Base-by-base conservation (phyloP, 352 stramenopile genomes). In the Phytophthora ohioensis region DNA sequence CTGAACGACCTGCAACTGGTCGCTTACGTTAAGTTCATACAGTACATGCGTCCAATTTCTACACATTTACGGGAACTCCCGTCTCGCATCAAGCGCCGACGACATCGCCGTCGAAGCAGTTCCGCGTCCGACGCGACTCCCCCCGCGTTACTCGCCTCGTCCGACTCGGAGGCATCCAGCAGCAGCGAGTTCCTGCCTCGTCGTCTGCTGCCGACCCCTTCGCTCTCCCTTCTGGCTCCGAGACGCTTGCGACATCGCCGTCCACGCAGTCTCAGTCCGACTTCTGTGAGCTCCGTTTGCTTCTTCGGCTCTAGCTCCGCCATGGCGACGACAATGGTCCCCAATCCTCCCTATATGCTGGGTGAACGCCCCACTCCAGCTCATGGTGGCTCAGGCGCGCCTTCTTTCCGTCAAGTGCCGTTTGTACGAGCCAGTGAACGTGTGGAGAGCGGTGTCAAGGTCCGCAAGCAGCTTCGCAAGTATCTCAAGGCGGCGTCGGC, bases 391-490 rank as follows among this genome's bases (percentile, higher is more conserved):
- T 84, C 79, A 5, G 78, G 82, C n/a, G 69, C 77, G 1, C 72
- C 84, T 4, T 82, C 84, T 30, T 93, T 92, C 67, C 84, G 79
- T n/a, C 85, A 93, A 57, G 88, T 95, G 51, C 88, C 88, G 45
- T 95, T 94, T 62, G 84, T 95, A 47, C 85, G 84, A 55, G 85
- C 90, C 51, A 90, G 66, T 60, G 84, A 91, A 64, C 88, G 88
- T 58, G 84, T 94, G 38, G 88, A 94, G 67, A 92, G 81, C 64
- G 88, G 88, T 57, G 79, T 93, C 47, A 90, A 90, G 57, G 87
- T 94, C 31, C 87, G 88, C 71, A 91, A 93, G 68, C 85, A 95
- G 64, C 70, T 95, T 39, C 76, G 85, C 69, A 94, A 94, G 74
- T 95, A 95, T 71, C 74, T 95, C 17, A 92, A 92, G 64, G 82